Evolutionary conservation across 225 moss, liverwort and hornwort genomes (phyloP), one percentile per base, ranked within the genome.

Genomic region (Polytrichum formosum): DNA sequence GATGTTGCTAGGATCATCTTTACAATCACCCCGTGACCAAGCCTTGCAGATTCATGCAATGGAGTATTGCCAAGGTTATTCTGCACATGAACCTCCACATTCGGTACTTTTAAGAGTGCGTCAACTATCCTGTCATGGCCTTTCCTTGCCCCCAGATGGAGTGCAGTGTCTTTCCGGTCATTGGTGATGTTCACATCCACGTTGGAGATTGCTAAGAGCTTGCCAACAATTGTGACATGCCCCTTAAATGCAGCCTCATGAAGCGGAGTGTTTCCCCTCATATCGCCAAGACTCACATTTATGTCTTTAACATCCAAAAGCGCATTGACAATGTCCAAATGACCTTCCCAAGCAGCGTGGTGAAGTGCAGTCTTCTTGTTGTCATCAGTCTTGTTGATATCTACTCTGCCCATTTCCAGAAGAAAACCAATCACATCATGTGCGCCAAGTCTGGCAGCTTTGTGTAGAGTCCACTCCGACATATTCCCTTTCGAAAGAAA

Each of bases 41-140:
- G 23, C 21, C 20, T 20, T 22, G 58, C 58, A 21, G 58, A 2
- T 58, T 58, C 58, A 23, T 58, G 58, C n/a, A 58, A 9, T 23
- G 58, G 58, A 23, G 58, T 58, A 9, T 58, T 23, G 7, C 58
- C 58, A 20, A 58, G 21, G 21, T 20, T 58, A 58, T 58, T 23
- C n/a, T 58, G 6, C n/a, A 58, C 20, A 58, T 20, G 20, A 23
- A 23, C n/a, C 20, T 58, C 58, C 58, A 58, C 58, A 58, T 58
- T 23, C 16, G 46, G 46, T 46, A 46, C 46, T 23, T 58, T 58
- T 9, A 58, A 58, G 58, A 58, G 58, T 23, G 23, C 20, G 21
- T 58, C 58, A 20, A 58, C 58, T 58, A 58, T 58, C 58, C 23
- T 58, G 58, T 58, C 58, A 58, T 58, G 58, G 58, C 58, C 58